Conservation (phyloP, 1,284 basidiomycete species). For the Cutaneotrichosporon sp. region DNA sequence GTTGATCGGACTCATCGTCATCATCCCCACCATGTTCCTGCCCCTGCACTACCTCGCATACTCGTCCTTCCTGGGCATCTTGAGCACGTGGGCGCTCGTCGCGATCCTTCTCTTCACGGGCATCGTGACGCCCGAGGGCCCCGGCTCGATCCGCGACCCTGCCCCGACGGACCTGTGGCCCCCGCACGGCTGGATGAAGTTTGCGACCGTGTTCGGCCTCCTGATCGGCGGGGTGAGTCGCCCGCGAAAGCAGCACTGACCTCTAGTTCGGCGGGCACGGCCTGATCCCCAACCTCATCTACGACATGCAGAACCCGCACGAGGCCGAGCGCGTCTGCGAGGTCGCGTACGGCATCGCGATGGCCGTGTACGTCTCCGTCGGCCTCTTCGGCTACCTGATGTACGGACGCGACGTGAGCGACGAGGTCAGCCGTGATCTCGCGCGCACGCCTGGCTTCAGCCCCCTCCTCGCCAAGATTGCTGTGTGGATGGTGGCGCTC, state of each 20-base stretch:
- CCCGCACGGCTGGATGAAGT: conserved; percentile 60
- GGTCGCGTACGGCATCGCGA: conserved; percentile 64
- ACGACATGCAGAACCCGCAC: conserved; percentile 84
- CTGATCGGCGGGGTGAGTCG: conserved; percentile 73
- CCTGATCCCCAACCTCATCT: conserved; percentile 60
- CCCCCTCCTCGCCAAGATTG: conserved; percentile 67
- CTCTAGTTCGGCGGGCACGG: conserved; percentile 49
- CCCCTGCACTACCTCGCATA: conserved; percentile 84
- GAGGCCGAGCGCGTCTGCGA: conserved; percentile 61
- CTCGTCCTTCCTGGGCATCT: conserved; percentile 77
- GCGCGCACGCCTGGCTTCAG: conserved; percentile 76
- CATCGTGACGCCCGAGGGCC: conserved; percentile 58
- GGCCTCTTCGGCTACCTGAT: conserved; percentile 85
- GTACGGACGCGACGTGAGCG: conserved; percentile 81
- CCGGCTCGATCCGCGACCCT: conserved; percentile 79
- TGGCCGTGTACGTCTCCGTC: conserved; percentile 74
- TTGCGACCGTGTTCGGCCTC: conserved; percentile 79
- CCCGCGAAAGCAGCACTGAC: conserved; percentile 1
- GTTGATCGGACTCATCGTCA: conserved; percentile 65
- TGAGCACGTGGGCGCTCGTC: conserved; percentile 73
- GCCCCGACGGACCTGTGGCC: conserved; percentile 69
- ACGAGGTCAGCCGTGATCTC: conserved; percentile 85
- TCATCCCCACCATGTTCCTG: conserved; percentile 79
- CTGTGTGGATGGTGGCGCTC: conserved; percentile 73
- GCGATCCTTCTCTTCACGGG: conserved; percentile 82